phyloP scores from a whole-genome alignment of 176 grass and related monocot species.

The Guadua angustifolia region DNA sequence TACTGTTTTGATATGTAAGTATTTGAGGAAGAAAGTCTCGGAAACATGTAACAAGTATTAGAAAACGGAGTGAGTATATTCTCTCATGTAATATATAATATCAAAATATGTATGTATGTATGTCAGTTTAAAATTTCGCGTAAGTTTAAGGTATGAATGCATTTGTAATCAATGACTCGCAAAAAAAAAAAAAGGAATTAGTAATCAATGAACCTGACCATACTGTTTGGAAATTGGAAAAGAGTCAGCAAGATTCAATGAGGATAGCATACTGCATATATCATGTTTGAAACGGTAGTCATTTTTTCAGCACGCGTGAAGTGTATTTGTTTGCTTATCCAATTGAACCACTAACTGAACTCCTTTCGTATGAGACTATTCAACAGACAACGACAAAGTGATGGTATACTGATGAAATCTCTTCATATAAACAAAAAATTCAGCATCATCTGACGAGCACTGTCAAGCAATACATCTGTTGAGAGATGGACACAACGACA shows the following conservation, averaged over 20 bases:
- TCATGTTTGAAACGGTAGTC: background rate
- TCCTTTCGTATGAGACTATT: background rate
- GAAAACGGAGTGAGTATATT: too few species aligned
- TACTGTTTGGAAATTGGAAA: background rate
- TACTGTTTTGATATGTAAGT: too few species aligned
- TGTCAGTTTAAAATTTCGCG: background rate
- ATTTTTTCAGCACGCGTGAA: slow-evolving; percentile 14
- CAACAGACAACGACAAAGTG: background rate
- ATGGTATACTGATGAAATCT: background rate
- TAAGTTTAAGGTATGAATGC: background rate
- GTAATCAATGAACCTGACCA: background rate
- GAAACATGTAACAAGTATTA: too few species aligned
- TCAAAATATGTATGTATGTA: too few species aligned
- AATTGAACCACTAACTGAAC: background rate
- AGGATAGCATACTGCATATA: background rate
- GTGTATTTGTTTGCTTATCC: slow-evolving; percentile 7
- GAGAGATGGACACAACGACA: background rate
- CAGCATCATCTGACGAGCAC: background rate
- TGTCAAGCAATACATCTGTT: background rate
- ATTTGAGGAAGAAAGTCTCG: too few species aligned
- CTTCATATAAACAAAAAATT: background rate
- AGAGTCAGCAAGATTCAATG: background rate
- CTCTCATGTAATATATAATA: too few species aligned
- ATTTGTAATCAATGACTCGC: too few species aligned
- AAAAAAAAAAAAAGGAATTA: background rate